Evolutionary conservation across 1,139 yeast genomes (phyloP).

Genomic region (Taiozyma sp.): DNA sequence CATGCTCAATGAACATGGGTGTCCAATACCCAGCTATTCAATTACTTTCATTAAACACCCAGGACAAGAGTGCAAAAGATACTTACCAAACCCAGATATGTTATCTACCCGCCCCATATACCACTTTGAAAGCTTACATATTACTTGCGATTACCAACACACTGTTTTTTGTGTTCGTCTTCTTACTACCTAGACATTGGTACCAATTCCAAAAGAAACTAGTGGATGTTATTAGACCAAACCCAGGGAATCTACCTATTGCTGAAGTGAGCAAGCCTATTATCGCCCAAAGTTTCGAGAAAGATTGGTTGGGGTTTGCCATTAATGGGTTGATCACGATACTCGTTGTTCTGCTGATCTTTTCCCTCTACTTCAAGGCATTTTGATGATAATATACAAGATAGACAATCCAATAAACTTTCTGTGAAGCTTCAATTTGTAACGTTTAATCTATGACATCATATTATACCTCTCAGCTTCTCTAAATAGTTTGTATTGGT

Average conservation of each 20-base stretch:
- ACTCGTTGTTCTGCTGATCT: constrained; percentile 12
- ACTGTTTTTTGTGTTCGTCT: constrained; percentile 9
- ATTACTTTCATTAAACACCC: constrained; percentile 62
- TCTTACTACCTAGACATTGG: constrained; percentile 19
- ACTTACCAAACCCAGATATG: constrained; percentile 52
- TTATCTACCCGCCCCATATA: constrained; percentile 66
- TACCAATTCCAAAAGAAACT: not conserved
- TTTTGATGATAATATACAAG: constrained; percentile 5
- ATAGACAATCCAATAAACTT: not conserved
- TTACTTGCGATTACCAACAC: constrained; percentile 15
- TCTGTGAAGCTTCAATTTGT: not conserved
- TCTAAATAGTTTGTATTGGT: constrained; percentile 44
- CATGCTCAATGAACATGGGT: constrained; percentile 93
- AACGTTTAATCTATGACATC: not conserved
- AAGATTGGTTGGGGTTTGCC: constrained; percentile 10
- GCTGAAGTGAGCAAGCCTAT: constrained; percentile 11
- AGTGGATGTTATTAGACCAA: not conserved
- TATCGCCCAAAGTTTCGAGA: not conserved
- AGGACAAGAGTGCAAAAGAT: constrained; percentile 24
- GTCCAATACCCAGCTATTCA: constrained; percentile 82
- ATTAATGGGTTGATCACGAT: constrained; percentile 7
- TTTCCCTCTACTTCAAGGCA: constrained; percentile 18
- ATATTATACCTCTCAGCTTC: constrained; percentile 30
- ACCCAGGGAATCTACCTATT: constrained; percentile 14
- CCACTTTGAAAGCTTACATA: constrained; percentile 41